These are phyloP conservation scores for Rickenella mellea DNA, from an alignment of 768 basidiomycete genomes.

Conservation along the genomic window DNA sequence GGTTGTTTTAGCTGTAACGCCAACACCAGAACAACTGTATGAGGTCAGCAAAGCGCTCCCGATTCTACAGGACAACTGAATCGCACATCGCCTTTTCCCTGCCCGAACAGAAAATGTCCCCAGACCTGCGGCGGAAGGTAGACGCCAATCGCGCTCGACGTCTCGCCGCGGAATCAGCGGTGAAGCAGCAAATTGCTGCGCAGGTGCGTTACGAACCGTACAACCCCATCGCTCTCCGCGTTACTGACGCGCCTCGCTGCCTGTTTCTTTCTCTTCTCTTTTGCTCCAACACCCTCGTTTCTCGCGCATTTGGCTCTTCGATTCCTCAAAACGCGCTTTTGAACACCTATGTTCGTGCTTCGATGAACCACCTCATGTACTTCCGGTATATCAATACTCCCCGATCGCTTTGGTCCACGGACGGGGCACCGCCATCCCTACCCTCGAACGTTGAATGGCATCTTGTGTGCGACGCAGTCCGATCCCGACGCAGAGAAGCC, in stretches of 20 bases:
- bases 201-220: constrained; percentile 21
- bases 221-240: neutral
- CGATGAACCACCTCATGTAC: constrained; percentile 2
- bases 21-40: constrained; percentile 25
- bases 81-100: too few species aligned
- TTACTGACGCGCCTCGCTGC: neutral
- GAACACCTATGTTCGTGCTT: neutral
- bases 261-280: constrained; percentile 17
- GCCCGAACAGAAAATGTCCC: constrained; percentile 53
- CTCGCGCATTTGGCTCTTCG: neutral
- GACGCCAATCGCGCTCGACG: constrained; percentile 48
- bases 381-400: too few species aligned
- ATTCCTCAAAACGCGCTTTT: neutral
- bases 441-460: neutral
- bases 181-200: constrained; percentile 39
- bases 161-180: constrained; percentile 41
- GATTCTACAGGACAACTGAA: too few species aligned
- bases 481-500: constrained; percentile 22
- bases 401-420: neutral
- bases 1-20: constrained; percentile 11
- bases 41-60: too few species aligned
- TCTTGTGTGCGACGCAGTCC: constrained; percentile 8
- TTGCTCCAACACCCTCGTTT: neutral
- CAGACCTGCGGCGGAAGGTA: constrained; percentile 54
- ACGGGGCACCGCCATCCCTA: neutral